These are phyloP conservation scores for Casuarina equisetifolia DNA, from an alignment of 306 rosid genomes.

Conservation along the genomic window DNA sequence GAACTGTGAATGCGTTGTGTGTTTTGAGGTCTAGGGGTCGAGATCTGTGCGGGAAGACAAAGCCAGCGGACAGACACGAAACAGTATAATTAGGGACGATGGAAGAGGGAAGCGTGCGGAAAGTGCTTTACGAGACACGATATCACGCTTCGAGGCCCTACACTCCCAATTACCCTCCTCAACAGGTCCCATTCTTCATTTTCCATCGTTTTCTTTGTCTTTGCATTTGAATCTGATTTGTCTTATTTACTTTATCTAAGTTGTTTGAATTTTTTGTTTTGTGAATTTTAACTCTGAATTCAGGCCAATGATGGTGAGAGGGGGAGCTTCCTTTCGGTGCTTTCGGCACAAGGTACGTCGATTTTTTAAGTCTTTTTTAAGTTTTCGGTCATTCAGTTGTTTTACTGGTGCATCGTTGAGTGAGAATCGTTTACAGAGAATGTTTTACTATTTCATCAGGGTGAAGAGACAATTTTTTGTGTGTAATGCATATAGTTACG, in stretches of 20 bases:
- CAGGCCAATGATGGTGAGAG: conserved; percentile 48
- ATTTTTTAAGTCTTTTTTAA: neutral
- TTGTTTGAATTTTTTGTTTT: neutral
- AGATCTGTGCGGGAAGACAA: conserved; percentile 17
- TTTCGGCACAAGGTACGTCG: conserved; percentile 65
- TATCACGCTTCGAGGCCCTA: conserved; percentile 62
- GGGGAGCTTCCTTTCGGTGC: conserved; percentile 50
- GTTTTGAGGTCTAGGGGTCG: conserved; percentile 43
- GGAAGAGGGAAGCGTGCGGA: conserved; percentile 38
- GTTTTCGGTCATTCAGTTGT: neutral
- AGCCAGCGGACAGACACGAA: neutral
- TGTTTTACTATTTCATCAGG: neutral
- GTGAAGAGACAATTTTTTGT: too few species aligned
- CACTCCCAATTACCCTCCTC: conserved; percentile 60
- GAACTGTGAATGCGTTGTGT: conserved; percentile 38
- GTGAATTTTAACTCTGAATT: conserved; percentile 15
- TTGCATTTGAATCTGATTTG: conserved; percentile 1
- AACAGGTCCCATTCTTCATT: conserved; percentile 32
- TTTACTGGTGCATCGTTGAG: neutral
- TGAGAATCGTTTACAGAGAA: neutral
- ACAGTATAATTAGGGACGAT: conserved; percentile 36
- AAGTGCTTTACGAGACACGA: conserved; percentile 70
- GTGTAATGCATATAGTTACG: neutral
- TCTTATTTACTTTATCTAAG: neutral
- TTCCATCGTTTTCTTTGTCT: neutral